These are phyloP conservation scores for sunflower (Helianthus annuus) DNA, from an alignment of 129 eudicot species.

Conservation along the genomic window DNA sequence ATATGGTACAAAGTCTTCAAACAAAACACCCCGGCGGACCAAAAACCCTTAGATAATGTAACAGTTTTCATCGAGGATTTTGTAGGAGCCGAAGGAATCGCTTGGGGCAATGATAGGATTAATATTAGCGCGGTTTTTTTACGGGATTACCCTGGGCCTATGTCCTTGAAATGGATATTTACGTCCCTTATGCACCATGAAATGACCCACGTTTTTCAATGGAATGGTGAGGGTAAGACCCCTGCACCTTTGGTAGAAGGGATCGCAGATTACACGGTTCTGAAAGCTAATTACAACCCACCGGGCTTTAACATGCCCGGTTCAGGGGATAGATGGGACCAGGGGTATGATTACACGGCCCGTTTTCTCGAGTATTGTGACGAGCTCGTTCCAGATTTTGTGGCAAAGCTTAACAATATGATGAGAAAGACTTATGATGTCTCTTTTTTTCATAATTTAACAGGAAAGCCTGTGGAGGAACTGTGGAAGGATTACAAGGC, in stretches of 20 bases:
- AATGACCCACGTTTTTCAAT: slow-evolving; percentile 30
- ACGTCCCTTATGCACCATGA: slow-evolving; percentile 40
- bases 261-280: slow-evolving; percentile 22
- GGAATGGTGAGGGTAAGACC: slow-evolving; percentile 35
- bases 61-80: neutral
- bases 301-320: slow-evolving; percentile 3
- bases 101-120: slow-evolving; percentile 17
- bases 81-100: neutral
- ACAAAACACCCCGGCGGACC: slow-evolving; percentile 4
- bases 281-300: neutral
- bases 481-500: slow-evolving; percentile 27
- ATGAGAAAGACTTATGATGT: slow-evolving; percentile 13
- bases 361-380: slow-evolving; percentile 36
- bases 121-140: slow-evolving; percentile 12
- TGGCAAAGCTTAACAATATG: slow-evolving; percentile 20
- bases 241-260: slow-evolving; percentile 16
- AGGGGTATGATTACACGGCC: slow-evolving; percentile 24
- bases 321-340: slow-evolving; percentile 13
- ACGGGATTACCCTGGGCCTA: slow-evolving; percentile 1
- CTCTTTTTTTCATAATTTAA: slow-evolving; percentile 9
- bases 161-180: slow-evolving; percentile 20
- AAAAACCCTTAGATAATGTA: slow-evolving; percentile 7
- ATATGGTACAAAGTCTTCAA: slow-evolving; percentile 11
- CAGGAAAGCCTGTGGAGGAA: slow-evolving; percentile 19
- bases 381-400: slow-evolving; percentile 4